Evolutionary conservation across 208 protist genomes (phyloP), one percentile per base, ranked within the genome.

Genomic region (Porcisia deanei): DNA sequence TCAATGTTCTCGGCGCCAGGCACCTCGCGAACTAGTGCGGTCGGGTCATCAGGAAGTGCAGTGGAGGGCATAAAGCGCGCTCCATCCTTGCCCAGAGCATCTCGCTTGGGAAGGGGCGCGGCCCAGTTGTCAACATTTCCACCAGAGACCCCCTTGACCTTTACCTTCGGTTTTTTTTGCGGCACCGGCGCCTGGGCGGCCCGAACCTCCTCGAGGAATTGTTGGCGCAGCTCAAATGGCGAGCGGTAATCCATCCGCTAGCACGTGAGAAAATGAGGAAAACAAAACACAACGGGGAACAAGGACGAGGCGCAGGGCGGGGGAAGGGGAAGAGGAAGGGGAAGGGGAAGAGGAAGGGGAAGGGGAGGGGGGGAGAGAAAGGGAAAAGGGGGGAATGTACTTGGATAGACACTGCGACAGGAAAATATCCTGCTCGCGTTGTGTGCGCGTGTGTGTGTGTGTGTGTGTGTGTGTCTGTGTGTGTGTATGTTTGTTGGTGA

Each of bases 1-100:
- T 96, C 93, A 25, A 98, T 88, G 73, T 97, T 96, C 71, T 97
- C 93, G 65, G 91, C 76, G 6, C 85, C 90, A 12, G 94, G 94
- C 2, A 96, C 74, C 76, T 98, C 94, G 53, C 86, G 85, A 20
- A 96, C 94, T 22, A 97, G 85, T 16, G 91, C 89, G 0, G 94
- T 97, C 22, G 94, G 94, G 66, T 97, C 94, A 45, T 94, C 91
- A 1, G 86, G 88, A 52, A 91, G 68, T 30, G 78, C 75, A 10
- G 75, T 91, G 41, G 73, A 86, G n/a, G 82, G 82, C 71, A 82
- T 86, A n/a, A 83, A 86, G 9, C 66, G 59, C 47, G 58, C 39
- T 22, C 34, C 57, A n/a, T 75, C 77, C 16, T 71, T 71, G 25
- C 78, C 80, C 0, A n/a, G 22, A 45, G 73, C n/a, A 47, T 68